Evolutionary conservation across 768 basidiomycete species (phyloP).

Genomic region (Tubosaeta sp.): DNA sequence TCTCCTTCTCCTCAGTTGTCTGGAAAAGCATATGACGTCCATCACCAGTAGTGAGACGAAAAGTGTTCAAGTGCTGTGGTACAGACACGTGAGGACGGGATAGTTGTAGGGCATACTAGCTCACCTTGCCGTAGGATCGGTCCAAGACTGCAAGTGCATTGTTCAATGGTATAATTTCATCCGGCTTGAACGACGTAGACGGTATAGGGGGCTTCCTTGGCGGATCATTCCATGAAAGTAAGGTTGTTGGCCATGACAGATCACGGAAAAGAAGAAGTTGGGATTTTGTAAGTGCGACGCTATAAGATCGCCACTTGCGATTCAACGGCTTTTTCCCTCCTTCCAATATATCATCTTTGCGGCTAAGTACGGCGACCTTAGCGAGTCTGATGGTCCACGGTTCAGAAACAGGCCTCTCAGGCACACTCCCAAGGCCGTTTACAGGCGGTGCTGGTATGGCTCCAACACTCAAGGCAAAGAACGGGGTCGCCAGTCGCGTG

Average conservation of each 20-base stretch:
- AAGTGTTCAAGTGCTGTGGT: slow-evolving; percentile 55
- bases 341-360: slow-evolving; percentile 77
- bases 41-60: slow-evolving; percentile 72
- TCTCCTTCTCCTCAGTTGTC: slow-evolving; percentile 59
- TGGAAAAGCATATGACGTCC: slow-evolving; percentile 83
- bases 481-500: slow-evolving; percentile 36
- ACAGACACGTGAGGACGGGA: slow-evolving; percentile 3
- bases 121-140: slow-evolving; percentile 69
- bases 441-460: slow-evolving; percentile 31
- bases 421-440: slow-evolving; percentile 23
- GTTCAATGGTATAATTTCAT: slow-evolving; percentile 78
- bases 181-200: slow-evolving; percentile 59
- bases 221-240: slow-evolving; percentile 42
- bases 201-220: slow-evolving; percentile 37
- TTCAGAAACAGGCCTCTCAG: slow-evolving; percentile 29
- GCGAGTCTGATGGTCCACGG: slow-evolving; percentile 60
- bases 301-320: slow-evolving; percentile 87
- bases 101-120: slow-evolving; percentile 9
- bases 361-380: slow-evolving; percentile 74
- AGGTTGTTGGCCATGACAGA: slow-evolving; percentile 45
- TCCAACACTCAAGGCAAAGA: slow-evolving; percentile 39
- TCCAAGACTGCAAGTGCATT: slow-evolving; percentile 81
- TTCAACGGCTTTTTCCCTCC: slow-evolving; percentile 71
- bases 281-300: slow-evolving; percentile 81
- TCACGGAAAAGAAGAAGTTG: slow-evolving; percentile 91